Percentiles rank a stretch among this genome's conserved stretches.
These are phyloP conservation scores for Zancudomyces culisetae DNA, from an alignment of 371 early-diverging fungal genomes.

Conservation along the genomic window DNA sequence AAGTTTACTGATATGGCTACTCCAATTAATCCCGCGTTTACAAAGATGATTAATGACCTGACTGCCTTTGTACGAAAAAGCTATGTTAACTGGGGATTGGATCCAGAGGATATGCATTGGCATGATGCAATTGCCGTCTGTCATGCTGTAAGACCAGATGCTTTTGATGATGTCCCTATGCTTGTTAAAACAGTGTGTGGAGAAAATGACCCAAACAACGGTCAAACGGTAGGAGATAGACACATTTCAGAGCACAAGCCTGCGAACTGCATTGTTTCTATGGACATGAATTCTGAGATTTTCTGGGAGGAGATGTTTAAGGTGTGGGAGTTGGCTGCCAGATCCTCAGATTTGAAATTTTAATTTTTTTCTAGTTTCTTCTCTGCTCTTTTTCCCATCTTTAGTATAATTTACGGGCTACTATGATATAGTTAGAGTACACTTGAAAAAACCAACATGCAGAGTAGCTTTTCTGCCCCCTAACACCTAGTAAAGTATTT, in stretches of 20 bases:
- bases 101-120: neutral
- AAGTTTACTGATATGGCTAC: conserved; percentile 3
- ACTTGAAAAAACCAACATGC: too few species aligned
- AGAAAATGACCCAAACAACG: neutral
- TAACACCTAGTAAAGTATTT: too few species aligned
- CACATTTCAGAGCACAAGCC: too few species aligned
- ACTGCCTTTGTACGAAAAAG: conserved; percentile 11
- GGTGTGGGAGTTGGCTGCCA: neutral
- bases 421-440: too few species aligned
- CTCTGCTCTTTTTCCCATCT: too few species aligned
- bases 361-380: neutral
- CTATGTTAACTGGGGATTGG: neutral
- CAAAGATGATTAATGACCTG: conserved; percentile 10
- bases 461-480: too few species aligned
- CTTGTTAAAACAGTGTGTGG: neutral
- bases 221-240: neutral
- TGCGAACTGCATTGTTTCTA: neutral
- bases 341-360: neutral
- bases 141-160: neutral
- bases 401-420: too few species aligned
- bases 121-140: conserved; percentile 1
- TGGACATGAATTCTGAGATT: neutral
- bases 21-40: conserved; percentile 7
- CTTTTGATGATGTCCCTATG: neutral
- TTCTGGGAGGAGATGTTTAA: conserved; percentile 2